Conservation (phyloP, 768 basidiomycete genomes). For the Leucogyrophana mollusca region DNA sequence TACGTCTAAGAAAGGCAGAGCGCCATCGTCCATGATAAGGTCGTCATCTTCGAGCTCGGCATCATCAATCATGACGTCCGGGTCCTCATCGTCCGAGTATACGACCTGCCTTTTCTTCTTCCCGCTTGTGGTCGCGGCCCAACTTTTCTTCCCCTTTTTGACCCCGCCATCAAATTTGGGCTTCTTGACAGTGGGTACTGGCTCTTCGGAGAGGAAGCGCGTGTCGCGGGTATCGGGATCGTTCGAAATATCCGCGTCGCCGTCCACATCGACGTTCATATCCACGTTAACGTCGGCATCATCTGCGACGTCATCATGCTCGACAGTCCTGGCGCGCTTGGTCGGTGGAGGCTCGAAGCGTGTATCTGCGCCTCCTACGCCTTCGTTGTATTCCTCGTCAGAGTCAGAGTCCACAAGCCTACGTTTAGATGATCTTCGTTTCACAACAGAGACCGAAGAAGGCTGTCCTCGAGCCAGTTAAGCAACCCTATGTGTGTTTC, state of each 20-base stretch:
- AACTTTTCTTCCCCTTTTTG: constrained; percentile 18
- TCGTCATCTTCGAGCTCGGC: constrained; percentile 24
- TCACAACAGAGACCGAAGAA: constrained; percentile 8
- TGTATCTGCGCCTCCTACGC: constrained; percentile 54
- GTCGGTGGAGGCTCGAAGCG: constrained; percentile 45
- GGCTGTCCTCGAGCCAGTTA: constrained; percentile 12
- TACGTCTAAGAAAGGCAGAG: constrained; percentile 19
- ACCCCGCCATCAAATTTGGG: constrained; percentile 6
- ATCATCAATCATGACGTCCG: constrained; percentile 18
- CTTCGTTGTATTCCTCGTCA: constrained; percentile 28
- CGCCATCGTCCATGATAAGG: constrained; percentile 20
- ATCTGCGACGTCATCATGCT: constrained; percentile 21
- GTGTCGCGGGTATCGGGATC: constrained; percentile 11
- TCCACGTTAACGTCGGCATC: constrained; percentile 46
- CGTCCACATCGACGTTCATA: constrained; percentile 35
- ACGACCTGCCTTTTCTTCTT: constrained; percentile 18
- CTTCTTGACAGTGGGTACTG: constrained; percentile 5
- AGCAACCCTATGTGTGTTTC: background rate
- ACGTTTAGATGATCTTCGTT: constrained; percentile 24
- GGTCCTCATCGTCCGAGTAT: constrained; percentile 30
- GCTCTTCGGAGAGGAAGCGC: constrained; percentile 19
- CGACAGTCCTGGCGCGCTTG: constrained; percentile 25
- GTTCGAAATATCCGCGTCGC: constrained; percentile 34
- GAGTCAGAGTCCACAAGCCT: constrained; percentile 35
- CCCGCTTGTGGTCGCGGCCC: constrained; percentile 8